Percentiles rank a stretch among this genome's conserved stretches.
Conservation (phyloP, 805 yeast species). For the Myxozyma monticola region DNA sequence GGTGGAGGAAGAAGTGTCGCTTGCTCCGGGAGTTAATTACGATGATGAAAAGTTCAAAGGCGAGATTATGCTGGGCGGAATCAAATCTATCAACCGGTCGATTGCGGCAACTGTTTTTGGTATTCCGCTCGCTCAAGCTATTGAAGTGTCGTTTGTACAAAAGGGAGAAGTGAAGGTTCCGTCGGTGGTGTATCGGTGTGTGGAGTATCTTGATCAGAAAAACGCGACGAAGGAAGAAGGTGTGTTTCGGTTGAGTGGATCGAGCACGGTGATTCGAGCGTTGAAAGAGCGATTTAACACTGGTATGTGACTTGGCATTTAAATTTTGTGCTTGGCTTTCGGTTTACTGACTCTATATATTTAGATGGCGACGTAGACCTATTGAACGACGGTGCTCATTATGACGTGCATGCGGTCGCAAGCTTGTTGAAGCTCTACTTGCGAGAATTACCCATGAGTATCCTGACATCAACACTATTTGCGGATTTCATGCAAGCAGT, state of each 20-base stretch:
- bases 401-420: constrained; percentile 82
- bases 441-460: constrained; percentile 68
- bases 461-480: constrained; percentile 58
- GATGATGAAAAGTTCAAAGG: constrained; percentile 20
- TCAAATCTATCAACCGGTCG: constrained; percentile 11
- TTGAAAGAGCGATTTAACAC: constrained; percentile 69
- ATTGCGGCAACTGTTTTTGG: constrained; percentile 23
- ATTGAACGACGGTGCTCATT: constrained; percentile 35
- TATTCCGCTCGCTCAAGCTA: constrained; percentile 21
- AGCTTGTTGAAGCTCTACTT: constrained; percentile 81
- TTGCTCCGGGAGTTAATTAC: background rate
- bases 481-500: constrained; percentile 43
- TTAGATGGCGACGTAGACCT: constrained; percentile 66
- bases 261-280: constrained; percentile 69
- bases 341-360: background rate
- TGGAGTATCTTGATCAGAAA: constrained; percentile 62
- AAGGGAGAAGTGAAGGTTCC: constrained; percentile 50
- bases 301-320: background rate
- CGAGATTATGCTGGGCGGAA: constrained; percentile 21
- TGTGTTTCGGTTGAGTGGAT: constrained; percentile 85
- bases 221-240: constrained; percentile 88
- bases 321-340: background rate
- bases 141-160: constrained; percentile 21
- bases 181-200: constrained; percentile 71
- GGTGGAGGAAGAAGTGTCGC: background rate